These are phyloP conservation scores for Dothideomycetidae sp. DNA, from an alignment of 2,329 filamentous ascomycete genomes.

Conservation along the genomic window DNA sequence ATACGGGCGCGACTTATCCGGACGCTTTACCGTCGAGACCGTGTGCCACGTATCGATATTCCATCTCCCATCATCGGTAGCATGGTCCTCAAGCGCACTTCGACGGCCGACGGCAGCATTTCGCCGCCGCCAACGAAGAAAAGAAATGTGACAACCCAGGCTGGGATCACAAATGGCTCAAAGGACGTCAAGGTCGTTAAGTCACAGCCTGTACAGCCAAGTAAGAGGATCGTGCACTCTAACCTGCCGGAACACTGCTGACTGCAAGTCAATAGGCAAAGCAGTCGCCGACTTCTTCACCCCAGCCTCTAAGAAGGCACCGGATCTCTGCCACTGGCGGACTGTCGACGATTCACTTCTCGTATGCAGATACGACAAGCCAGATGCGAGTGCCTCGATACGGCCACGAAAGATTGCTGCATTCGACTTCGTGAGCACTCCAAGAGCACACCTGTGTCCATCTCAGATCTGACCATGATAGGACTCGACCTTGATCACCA, in stretches of 20 bases:
- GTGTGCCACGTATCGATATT: too few relatives aligned
- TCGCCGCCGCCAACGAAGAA: conserved; percentile 45
- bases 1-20: too few relatives aligned
- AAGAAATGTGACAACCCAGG: background rate
- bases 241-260: too few relatives aligned
- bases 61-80: too few relatives aligned
- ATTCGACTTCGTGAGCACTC: conserved; percentile 47
- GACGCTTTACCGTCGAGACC: too few relatives aligned
- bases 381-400: conserved; percentile 11
- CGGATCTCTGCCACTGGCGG: conserved; percentile 58
- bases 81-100: conserved; percentile 24
- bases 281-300: conserved; percentile 79
- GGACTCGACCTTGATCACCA: conserved; percentile 78
- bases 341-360: conserved; percentile 55
- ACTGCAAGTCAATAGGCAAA: conserved; percentile 46
- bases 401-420: conserved; percentile 50
- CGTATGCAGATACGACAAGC: conserved; percentile 27
- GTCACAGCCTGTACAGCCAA: background rate
- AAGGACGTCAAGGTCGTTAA: background rate
- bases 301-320: conserved; percentile 68
- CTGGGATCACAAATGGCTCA: background rate
- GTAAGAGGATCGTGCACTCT: too few relatives aligned
- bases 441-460: background rate
- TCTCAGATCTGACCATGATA: conserved; percentile 20
- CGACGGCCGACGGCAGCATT: conserved; percentile 30